Conservation (phyloP, 176 grass and related monocot genomes). For the Triticum urartu region DNA sequence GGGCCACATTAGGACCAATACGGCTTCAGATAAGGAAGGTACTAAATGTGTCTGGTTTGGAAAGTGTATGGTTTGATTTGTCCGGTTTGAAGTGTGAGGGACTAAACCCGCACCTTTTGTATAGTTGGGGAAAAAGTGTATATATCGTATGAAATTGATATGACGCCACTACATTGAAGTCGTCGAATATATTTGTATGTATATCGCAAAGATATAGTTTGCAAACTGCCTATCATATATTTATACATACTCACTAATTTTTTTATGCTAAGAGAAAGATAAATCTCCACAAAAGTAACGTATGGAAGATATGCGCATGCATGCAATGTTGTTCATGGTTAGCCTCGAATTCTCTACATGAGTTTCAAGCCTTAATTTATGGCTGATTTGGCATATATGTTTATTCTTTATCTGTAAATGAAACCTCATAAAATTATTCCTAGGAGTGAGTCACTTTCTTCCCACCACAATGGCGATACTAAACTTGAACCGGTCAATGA, state of each 20-base stretch:
- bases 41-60: not conserved
- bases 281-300: not conserved
- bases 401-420: too few relatives aligned
- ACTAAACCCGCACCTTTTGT: not conserved
- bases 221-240: not conserved
- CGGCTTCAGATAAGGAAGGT: not conserved
- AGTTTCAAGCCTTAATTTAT: not conserved
- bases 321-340: not conserved
- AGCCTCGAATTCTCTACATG: too few relatives aligned
- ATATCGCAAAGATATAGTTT: not conserved
- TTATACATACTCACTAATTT: not conserved
- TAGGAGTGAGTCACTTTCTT: not conserved
- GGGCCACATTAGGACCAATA: not conserved
- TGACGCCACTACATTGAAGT: not conserved
- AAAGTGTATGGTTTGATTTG: not conserved
- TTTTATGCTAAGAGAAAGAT: not conserved
- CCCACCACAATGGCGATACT: not conserved
- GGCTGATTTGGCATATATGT: not conserved
- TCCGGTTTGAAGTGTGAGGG: not conserved
- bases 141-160: not conserved
- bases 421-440: not conserved
- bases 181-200: not conserved
- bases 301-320: not conserved
- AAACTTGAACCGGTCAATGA: not conserved
- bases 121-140: not conserved